A percentile compares a stretch with the other conserved stretches of the same genome.
Evolutionary conservation across 805 yeast genomes (phyloP).

Genomic region (Yarrowia keelungensis): DNA sequence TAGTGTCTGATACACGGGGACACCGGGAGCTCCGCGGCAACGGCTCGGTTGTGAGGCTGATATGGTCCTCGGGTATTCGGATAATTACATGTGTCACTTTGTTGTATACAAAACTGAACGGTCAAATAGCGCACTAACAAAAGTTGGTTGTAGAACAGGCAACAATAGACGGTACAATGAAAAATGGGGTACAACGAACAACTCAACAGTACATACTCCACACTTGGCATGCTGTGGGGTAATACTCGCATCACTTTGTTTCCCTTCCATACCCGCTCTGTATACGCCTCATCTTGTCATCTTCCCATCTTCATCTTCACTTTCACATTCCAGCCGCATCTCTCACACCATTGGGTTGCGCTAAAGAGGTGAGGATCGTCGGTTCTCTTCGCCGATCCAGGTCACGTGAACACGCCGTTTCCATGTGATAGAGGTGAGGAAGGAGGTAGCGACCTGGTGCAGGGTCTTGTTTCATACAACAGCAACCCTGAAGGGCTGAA

Average conservation of each 20-base stretch:
- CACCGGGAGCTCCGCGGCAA: background rate
- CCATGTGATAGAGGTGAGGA: constrained; percentile 14
- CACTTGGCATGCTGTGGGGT: background rate
- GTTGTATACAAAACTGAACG: too few species aligned
- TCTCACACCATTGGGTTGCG: constrained; percentile 26
- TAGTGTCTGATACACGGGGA: too few species aligned
- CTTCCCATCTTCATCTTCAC: background rate
- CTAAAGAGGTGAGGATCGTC: constrained; percentile 14
- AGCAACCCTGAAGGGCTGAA: background rate
- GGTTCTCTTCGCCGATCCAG: background rate
- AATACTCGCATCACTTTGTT: background rate
- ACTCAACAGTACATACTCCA: too few species aligned
- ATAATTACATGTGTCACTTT: too few species aligned
- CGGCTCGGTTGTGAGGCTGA: background rate
- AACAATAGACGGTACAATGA: too few species aligned
- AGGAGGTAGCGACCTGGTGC: too few species aligned
- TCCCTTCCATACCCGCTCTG: too few species aligned
- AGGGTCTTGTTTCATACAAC: too few species aligned
- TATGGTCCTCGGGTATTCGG: too few species aligned
- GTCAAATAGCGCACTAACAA: too few species aligned
- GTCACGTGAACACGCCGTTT: constrained; percentile 20
- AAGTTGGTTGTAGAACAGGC: too few species aligned
- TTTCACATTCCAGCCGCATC: constrained; percentile 37
- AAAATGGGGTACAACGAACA: too few species aligned
- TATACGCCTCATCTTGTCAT: background rate